Base-by-base conservation (phyloP, 371 early-diverging fungal species). In the Mucor sp. region DNA sequence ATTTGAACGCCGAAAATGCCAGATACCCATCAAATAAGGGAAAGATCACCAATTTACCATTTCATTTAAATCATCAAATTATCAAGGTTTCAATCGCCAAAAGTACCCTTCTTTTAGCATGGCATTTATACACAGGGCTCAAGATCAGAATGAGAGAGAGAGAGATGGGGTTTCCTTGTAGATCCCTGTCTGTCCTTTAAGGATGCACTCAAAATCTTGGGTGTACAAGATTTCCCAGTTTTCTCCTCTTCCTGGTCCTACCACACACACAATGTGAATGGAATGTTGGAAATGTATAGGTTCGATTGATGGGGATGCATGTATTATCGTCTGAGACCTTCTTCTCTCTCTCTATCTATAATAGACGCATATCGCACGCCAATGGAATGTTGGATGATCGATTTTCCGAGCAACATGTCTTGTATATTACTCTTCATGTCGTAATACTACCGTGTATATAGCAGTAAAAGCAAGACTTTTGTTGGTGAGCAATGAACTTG, bases 201-300 rank as follows among this genome's bases (percentile, higher is more conserved):
- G 37, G 11, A 35, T 12, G 37, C 12, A 14, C 23, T 47, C 21
- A 47, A 27, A 25, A 35, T 30, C 14, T 12, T 23, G 53, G 53
- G 53, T 1, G 53, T 53, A 53, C 53, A 53, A 53, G 53, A 53
- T 53, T 53, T 53, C 53, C 53, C 53, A 53, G 14, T 12, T 53
- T 27, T 53, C 0, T 25, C 27, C 27, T 48, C 3, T 4, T 53
- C 2, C 15, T 53, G 27, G 53, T 53, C 27, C 53, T 53, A 53
- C 53, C 53, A 21, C 27, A 6, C 17, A 2, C 17, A n/a, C n/a
- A n/a, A 3, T 41, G 41, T 41, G 41, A 17, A 41, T 35, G 37
- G 37, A 35, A 35, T 35, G 37, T 35, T 35, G 41, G 17, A 41
- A 33, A 30, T 1, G 14, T 11, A 14, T 41, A 41, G 4, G 41